phyloP scores from a whole-genome alignment of 1,139 yeast species.

The Yamadazyma blattariae region DNA sequence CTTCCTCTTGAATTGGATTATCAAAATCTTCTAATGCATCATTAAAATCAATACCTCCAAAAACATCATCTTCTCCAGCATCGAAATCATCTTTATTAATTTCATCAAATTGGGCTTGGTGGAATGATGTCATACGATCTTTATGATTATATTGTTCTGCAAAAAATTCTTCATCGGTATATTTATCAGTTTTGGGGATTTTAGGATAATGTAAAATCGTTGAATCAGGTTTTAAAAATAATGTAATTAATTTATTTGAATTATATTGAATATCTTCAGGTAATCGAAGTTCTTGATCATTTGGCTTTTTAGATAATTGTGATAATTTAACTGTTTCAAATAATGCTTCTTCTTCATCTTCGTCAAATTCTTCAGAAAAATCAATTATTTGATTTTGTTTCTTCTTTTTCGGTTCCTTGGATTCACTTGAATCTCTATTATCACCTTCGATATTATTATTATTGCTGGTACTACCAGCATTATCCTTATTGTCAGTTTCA shows the following conservation, averaged over 20 bases:
- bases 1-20: constrained; percentile 38
- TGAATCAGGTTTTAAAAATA: constrained; percentile 66
- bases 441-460: constrained; percentile 1
- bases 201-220: constrained; percentile 32
- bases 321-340: constrained; percentile 48
- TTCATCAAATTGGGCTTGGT: constrained; percentile 45
- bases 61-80: constrained; percentile 32
- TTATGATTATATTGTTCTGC: constrained; percentile 58
- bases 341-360: constrained; percentile 41
- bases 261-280: constrained; percentile 78
- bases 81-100: constrained; percentile 24
- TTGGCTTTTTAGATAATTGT: constrained; percentile 25
- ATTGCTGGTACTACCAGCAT: constrained; percentile 4
- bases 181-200: constrained; percentile 14
- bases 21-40: constrained; percentile 35
- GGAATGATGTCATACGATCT: constrained; percentile 40
- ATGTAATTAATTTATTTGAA: constrained; percentile 62
- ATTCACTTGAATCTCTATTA: constrained; percentile 1
- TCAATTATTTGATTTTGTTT: constrained; percentile 42
- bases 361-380: constrained; percentile 40
- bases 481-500: constrained; percentile 7
- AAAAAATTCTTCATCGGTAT: constrained; percentile 73
- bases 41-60: constrained; percentile 44
- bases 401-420: constrained; percentile 21
- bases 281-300: constrained; percentile 41